These are phyloP conservation scores for Cryptosporidium andersoni DNA, from an alignment of 169 alveolate genomes.

Conservation along the genomic window DNA sequence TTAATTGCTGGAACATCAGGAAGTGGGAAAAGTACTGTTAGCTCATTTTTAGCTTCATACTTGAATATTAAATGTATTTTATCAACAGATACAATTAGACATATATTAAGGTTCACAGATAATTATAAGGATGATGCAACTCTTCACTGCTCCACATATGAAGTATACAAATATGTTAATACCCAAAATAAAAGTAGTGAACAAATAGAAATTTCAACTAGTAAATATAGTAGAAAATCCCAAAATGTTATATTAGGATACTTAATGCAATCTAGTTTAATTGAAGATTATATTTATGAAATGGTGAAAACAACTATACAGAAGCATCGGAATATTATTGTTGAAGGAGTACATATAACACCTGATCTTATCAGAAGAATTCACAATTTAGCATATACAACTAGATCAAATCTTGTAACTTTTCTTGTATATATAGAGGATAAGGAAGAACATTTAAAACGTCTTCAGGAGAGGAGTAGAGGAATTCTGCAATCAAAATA, in stretches of 20 bases:
- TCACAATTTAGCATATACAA: constrained; percentile 33
- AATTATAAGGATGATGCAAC: constrained; percentile 9
- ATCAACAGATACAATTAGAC: constrained; percentile 84
- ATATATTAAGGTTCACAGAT: constrained; percentile 74
- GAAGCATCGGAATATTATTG: constrained; percentile 77
- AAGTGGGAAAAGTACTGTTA: constrained; percentile 84
- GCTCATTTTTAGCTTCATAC: constrained; percentile 80
- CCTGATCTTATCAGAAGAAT: constrained; percentile 79
- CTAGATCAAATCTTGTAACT: background rate
- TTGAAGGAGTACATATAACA: constrained; percentile 87
- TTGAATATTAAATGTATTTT: constrained; percentile 81
- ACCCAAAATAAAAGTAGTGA: background rate
- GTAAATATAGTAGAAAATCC: constrained; percentile 29
- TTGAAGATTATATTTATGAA: constrained; percentile 76
- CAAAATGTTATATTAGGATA: constrained; percentile 79
- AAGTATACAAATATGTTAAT: constrained; percentile 34
- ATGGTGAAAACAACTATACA: constrained; percentile 74
- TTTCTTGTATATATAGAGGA: constrained; percentile 43
- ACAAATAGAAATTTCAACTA: constrained; percentile 21
- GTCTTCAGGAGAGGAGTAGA: constrained; percentile 55
- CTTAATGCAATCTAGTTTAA: constrained; percentile 77
- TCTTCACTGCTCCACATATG: constrained; percentile 56
- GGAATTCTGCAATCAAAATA: constrained; percentile 42
- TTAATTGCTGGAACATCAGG: constrained; percentile 86
- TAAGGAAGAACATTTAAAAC: constrained; percentile 32